A percentile compares a stretch with the other conserved stretches of the same genome.
Conservation (phyloP, 768 basidiomycete species). For the Clathrus columnatus region DNA sequence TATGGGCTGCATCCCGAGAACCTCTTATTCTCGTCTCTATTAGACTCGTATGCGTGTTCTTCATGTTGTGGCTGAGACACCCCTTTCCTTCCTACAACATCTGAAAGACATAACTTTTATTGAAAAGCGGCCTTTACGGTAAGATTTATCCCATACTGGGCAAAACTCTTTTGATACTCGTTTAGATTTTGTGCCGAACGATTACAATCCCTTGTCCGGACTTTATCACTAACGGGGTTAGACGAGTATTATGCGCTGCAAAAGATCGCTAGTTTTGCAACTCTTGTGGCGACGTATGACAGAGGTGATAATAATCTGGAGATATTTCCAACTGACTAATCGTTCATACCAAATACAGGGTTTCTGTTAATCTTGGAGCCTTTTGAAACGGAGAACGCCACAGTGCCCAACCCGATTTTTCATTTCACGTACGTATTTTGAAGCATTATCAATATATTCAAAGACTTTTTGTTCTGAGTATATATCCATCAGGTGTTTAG, state of each 20-base stretch:
- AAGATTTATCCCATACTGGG: conserved; percentile 17
- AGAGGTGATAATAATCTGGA: conserved; percentile 54
- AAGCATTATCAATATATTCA: conserved; percentile 1
- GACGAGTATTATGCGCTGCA: conserved; percentile 91
- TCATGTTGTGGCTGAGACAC: conserved; percentile 98
- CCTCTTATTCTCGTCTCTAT: conserved; percentile 1
- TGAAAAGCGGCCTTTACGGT: conserved; percentile 87
- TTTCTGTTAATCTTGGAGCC: conserved; percentile 96
- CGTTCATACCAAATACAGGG: conserved; percentile 36
- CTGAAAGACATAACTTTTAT: conserved; percentile 99
- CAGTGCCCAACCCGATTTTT: conserved; percentile 97
- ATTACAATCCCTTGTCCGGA: conserved; percentile 86
- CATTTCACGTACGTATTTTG: conserved; percentile 71
- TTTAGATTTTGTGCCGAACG: conserved; percentile 92
- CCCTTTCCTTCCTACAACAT: conserved; percentile 92
- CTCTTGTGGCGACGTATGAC: conserved; percentile 95
- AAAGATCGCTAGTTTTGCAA: conserved; percentile 94
- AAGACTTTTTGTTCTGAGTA: background rate
- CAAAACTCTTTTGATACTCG: conserved; percentile 4
- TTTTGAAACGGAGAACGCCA: conserved; percentile 97
- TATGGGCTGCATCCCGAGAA: background rate
- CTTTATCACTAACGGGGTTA: conserved; percentile 77
- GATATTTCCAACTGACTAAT: background rate
- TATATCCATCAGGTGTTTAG: conserved; percentile 64
- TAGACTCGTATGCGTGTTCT: conserved; percentile 99